These are phyloP conservation scores for Linanthus parryae DNA, from an alignment of 148 eudicot species.

Conservation along the genomic window DNA sequence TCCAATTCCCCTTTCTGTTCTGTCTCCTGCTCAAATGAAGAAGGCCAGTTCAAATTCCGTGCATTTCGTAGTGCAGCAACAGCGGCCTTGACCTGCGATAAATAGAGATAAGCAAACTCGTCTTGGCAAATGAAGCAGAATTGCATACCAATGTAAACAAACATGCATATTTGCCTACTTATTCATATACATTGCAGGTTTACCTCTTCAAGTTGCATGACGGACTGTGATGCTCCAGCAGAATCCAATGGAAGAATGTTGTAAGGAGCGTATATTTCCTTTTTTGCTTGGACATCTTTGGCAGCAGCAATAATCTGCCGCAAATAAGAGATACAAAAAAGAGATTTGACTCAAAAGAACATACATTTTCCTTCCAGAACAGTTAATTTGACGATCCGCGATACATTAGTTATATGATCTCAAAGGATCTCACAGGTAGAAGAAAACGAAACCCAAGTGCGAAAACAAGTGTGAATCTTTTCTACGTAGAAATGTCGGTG, in stretches of 20 bases:
- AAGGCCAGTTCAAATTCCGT: conserved; percentile 72
- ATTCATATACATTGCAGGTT: neutral
- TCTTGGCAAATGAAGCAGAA: too few species aligned
- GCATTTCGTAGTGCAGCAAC: conserved; percentile 60
- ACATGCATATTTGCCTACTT: neutral
- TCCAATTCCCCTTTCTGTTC: conserved; percentile 75
- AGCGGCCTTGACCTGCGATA: conserved; percentile 80
- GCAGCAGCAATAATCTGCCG: conserved; percentile 93
- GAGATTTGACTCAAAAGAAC: too few species aligned
- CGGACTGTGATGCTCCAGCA: conserved; percentile 82
- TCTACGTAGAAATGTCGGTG: too few species aligned
- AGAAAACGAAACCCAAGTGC: too few species aligned
- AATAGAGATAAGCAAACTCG: neutral
- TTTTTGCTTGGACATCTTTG: conserved; percentile 87
- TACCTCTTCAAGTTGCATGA: conserved; percentile 98
- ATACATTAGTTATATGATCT: too few species aligned
- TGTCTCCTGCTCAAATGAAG: conserved; percentile 62
- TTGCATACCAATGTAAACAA: conserved; percentile 6
- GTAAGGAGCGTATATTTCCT: conserved; percentile 76
- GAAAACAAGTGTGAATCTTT: too few species aligned
- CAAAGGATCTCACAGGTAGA: neutral
- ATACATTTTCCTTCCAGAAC: too few species aligned
- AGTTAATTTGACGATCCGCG: too few species aligned
- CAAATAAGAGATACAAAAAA: neutral
- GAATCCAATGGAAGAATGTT: conserved; percentile 94